Evolutionary conservation across 495 filamentous ascomycete genomes (phyloP).

Genomic region (Xylaria venustula): DNA sequence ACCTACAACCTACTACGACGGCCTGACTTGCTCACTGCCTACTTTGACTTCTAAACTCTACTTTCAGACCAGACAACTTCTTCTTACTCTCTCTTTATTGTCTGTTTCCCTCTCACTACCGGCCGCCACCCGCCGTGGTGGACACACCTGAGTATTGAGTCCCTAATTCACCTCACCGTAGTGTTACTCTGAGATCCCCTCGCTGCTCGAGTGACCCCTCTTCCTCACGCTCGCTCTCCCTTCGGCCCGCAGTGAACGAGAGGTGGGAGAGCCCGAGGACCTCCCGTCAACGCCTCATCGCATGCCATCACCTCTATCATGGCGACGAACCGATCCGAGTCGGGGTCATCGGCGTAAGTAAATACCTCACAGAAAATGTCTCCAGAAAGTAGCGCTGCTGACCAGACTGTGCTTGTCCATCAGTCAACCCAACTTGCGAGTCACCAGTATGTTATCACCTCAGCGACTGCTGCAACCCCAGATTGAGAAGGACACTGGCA

Average conservation of each 20-base stretch:
- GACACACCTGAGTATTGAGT: constrained; percentile 1
- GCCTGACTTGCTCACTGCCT: neutral
- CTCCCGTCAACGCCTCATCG: constrained; percentile 82
- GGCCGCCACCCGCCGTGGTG: constrained; percentile 7
- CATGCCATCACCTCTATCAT: constrained; percentile 66
- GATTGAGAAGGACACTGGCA: neutral
- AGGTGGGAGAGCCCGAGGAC: constrained; percentile 12
- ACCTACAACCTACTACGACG: too few species aligned
- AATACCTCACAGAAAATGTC: neutral
- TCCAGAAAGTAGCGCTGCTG: constrained; percentile 9
- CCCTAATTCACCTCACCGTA: neutral
- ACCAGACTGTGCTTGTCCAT: constrained; percentile 7
- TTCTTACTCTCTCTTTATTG: neutral
- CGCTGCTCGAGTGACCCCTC: constrained; percentile 11
- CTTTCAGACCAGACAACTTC: too few species aligned
- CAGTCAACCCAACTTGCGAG: constrained; percentile 61
- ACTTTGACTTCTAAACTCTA: too few species aligned
- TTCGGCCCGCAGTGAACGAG: constrained; percentile 4
- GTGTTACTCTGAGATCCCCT: neutral
- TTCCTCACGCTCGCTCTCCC: constrained; percentile 4
- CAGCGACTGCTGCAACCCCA: neutral
- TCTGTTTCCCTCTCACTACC: neutral
- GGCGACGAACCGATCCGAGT: constrained; percentile 27
- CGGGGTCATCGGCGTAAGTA: constrained; percentile 31
- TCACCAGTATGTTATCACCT: constrained; percentile 56